These are phyloP conservation scores for Fusarium sp. DNA, from an alignment of 2,329 filamentous ascomycete genomes.

Conservation along the genomic window DNA sequence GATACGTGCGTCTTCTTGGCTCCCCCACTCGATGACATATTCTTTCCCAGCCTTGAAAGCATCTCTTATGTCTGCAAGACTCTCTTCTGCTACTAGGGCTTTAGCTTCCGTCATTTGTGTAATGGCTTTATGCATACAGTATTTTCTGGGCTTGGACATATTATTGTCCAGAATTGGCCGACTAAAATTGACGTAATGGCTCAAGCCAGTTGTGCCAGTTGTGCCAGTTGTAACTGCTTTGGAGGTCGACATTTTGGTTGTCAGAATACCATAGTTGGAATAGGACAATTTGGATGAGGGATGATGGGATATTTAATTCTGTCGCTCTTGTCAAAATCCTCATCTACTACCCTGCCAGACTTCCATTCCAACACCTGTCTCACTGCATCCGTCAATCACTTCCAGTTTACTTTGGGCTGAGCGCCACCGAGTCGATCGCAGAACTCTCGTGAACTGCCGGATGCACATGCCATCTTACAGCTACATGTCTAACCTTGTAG, in stretches of 20 bases:
- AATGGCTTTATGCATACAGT: not conserved
- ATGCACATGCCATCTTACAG: not conserved
- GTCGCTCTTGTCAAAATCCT: not conserved
- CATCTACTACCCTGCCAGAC: not conserved
- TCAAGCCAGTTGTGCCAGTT: not conserved
- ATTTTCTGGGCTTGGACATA: not conserved
- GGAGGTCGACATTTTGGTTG: not conserved
- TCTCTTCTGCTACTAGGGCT: rapidly evolving
- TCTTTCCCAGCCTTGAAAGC: conserved; percentile 21
- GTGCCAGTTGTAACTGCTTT: not conserved
- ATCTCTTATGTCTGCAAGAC: not conserved
- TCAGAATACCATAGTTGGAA: no score
- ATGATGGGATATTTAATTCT: not conserved
- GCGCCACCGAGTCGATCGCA: not conserved
- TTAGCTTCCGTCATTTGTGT: not conserved
- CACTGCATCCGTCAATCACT: conserved; percentile 1
- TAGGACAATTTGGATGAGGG: no score
- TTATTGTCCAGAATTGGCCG: not conserved
- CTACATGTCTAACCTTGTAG: not conserved
- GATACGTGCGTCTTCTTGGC: conserved; percentile 5
- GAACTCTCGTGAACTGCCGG: not conserved
- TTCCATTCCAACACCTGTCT: not conserved
- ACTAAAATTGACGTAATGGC: not conserved
- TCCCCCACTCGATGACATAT: conserved; percentile 14
- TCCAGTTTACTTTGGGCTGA: not conserved